Evolutionary conservation across 495 filamentous ascomycete genomes (phyloP).

Genomic region (Xylaria venustula): DNA sequence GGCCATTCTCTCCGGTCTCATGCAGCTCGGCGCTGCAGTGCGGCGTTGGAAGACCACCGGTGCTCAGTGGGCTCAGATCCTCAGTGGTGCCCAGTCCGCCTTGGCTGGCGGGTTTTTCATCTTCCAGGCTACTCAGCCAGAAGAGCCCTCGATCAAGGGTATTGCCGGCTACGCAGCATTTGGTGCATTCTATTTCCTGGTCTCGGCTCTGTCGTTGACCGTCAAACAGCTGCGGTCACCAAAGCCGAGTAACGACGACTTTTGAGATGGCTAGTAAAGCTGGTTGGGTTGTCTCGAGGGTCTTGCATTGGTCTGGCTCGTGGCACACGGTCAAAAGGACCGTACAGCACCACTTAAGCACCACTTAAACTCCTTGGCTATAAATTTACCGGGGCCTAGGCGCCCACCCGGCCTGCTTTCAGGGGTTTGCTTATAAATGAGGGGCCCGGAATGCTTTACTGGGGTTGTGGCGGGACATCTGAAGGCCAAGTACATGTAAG

Average conservation of each 20-base stretch:
- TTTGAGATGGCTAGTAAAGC: not conserved
- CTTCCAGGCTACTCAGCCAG: conserved; percentile 10
- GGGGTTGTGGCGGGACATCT: no score
- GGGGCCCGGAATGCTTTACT: no score
- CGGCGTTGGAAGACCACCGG: conserved; percentile 11
- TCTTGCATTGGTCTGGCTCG: not conserved
- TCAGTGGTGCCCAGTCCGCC: conserved; percentile 13
- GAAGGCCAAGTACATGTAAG: no score
- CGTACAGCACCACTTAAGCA: not conserved
- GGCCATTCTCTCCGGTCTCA: conserved; percentile 12
- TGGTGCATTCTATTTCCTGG: conserved; percentile 11
- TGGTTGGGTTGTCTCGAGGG: not conserved
- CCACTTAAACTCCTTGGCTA: not conserved
- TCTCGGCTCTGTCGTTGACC: conserved; percentile 13
- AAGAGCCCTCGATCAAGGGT: conserved; percentile 10
- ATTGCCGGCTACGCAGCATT: conserved; percentile 14
- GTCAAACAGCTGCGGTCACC: conserved; percentile 9
- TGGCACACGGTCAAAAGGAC: not conserved
- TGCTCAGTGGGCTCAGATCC: conserved; percentile 7
- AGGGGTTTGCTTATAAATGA: not conserved
- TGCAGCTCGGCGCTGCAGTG: conserved; percentile 10
- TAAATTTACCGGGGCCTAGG: no score
- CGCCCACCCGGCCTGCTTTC: not conserved
- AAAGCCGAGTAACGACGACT: conserved; percentile 5
- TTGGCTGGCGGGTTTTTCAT: conserved; percentile 15